Conservation (phyloP, 805 yeast genomes). For the Saturnispora galanensis region DNA sequence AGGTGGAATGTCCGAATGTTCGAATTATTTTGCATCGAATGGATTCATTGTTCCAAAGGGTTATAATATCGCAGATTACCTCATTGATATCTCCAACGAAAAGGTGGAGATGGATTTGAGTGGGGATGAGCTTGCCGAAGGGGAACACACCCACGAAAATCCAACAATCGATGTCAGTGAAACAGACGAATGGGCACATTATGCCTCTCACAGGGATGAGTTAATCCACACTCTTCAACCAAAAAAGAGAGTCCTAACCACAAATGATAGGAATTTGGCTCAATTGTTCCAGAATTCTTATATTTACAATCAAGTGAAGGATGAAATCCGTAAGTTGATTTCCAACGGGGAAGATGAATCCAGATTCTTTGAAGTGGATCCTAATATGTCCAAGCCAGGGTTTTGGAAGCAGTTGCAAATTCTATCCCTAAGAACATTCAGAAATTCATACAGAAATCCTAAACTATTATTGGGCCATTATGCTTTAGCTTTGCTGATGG, state of each 20-base stretch:
- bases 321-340: slow-evolving; percentile 27
- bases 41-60: slow-evolving; percentile 84
- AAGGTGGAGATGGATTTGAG: slow-evolving; percentile 14
- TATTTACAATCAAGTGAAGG: slow-evolving; percentile 31
- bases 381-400: slow-evolving; percentile 40
- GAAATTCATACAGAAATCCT: slow-evolving; percentile 88
- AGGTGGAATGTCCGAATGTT: slow-evolving; percentile 69
- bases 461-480: slow-evolving; percentile 80
- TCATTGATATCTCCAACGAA: slow-evolving; percentile 83
- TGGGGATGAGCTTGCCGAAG: slow-evolving; percentile 13
- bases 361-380: slow-evolving; percentile 22
- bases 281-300: slow-evolving; percentile 26
- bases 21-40: slow-evolving; percentile 60
- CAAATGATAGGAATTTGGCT: slow-evolving; percentile 11
- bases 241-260: slow-evolving; percentile 1
- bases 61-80: slow-evolving; percentile 86
- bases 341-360: background rate
- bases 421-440: slow-evolving; percentile 78
- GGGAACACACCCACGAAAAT: slow-evolving; percentile 21
- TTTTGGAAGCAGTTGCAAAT: slow-evolving; percentile 59
- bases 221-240: slow-evolving; percentile 26
- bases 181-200: slow-evolving; percentile 81
- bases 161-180: slow-evolving; percentile 17
- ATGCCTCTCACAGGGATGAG: slow-evolving; percentile 72
- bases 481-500: slow-evolving; percentile 63